phyloP scores from a whole-genome alignment of 306 rosid species.

The Medicago ruthenica region DNA sequence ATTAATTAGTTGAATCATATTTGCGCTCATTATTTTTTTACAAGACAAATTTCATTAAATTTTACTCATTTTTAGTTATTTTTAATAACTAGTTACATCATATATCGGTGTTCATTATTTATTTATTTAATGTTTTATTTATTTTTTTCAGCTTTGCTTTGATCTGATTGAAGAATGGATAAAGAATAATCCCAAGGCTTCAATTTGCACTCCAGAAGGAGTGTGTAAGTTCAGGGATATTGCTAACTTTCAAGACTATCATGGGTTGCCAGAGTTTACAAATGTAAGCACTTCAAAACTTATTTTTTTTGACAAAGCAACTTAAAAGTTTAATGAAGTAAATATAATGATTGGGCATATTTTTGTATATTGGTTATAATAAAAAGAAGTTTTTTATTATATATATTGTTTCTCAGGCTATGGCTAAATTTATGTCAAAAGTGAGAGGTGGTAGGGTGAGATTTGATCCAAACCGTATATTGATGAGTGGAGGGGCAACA shows the following conservation, averaged over 20 bases:
- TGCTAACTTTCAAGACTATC: constrained; percentile 86
- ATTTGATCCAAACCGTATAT: constrained; percentile 72
- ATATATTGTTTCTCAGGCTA: constrained; percentile 46
- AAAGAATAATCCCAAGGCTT: constrained; percentile 69
- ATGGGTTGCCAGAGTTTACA: constrained; percentile 77
- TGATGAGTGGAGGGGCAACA: constrained; percentile 97
- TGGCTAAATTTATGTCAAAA: constrained; percentile 85
- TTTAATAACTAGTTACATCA: constrained; percentile 18
- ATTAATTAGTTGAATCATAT: not conserved
- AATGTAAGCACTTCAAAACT: constrained; percentile 46
- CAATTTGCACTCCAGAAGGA: constrained; percentile 83
- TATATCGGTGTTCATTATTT: not conserved
- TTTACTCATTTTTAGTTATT: not conserved
- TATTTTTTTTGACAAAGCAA: too few species aligned
- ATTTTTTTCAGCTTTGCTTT: constrained; percentile 59
- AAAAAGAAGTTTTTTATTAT: not conserved
- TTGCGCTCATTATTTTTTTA: not conserved
- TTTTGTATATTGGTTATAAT: not conserved
- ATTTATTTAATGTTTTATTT: not conserved
- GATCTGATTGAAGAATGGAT: constrained; percentile 79
- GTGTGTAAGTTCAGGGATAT: constrained; percentile 61
- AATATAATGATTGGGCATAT: not conserved
- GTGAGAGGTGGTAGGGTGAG: constrained; percentile 79
- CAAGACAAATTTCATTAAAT: not conserved
- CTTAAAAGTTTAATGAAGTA: too few species aligned